These are phyloP conservation scores for Cyphellophora attinorum DNA, from an alignment of 2,329 filamentous ascomycete species.

Conservation along the genomic window DNA sequence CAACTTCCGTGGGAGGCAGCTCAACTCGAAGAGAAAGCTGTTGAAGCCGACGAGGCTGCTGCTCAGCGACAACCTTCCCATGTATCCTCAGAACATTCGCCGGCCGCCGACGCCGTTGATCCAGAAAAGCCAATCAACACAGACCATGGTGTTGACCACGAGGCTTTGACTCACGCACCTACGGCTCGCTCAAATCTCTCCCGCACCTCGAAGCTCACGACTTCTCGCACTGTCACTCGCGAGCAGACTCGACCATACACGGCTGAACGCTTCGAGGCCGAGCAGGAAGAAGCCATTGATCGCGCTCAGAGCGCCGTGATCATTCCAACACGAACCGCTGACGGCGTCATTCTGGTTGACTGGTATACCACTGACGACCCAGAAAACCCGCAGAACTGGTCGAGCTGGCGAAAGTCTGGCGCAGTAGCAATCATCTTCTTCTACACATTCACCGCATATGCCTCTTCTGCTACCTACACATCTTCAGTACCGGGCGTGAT, in stretches of 20 bases:
- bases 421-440: constrained; percentile 18
- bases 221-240: constrained; percentile 16
- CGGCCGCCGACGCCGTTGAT: constrained; percentile 1
- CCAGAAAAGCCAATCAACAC: not conserved
- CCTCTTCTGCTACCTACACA: constrained; percentile 24
- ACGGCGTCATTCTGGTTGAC: constrained; percentile 26
- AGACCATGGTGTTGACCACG: not conserved
- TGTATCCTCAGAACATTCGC: not conserved
- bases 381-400: constrained; percentile 39
- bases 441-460: constrained; percentile 30
- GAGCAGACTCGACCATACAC: constrained; percentile 19
- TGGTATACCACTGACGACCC: constrained; percentile 42
- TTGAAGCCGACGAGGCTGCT: constrained; percentile 6
- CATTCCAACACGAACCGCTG: constrained; percentile 23
- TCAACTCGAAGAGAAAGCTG: constrained; percentile 10
- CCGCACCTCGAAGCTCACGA: not conserved
- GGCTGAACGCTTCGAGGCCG: constrained; percentile 22
- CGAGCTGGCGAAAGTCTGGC: constrained; percentile 20
- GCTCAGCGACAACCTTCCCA: constrained; percentile 3
- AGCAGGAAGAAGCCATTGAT: constrained; percentile 20
- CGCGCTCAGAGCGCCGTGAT: constrained; percentile 23
- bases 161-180: constrained; percentile 2
- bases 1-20: constrained; percentile 20
- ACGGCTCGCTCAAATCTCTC: constrained; percentile 7
- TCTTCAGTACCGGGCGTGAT: constrained; percentile 20